Base-by-base conservation (phyloP, 805 yeast genomes). In the Metschnikowia continentalis region DNA sequence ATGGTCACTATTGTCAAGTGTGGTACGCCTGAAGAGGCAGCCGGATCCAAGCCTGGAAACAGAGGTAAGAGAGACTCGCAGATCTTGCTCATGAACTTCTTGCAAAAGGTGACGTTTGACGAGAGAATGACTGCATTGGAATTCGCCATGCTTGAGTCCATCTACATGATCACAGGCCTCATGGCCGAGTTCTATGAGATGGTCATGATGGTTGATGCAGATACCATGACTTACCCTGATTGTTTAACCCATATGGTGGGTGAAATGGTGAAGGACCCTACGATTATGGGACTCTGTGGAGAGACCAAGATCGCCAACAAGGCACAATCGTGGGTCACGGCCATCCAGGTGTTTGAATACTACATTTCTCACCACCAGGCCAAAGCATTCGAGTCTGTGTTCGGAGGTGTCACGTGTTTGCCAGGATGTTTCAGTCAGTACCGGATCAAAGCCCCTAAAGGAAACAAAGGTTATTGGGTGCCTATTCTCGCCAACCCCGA, bases 11-110 rank as follows among this genome's bases (percentile, higher is more conserved):
- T 91, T 60, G 95, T 88, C 32, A 90, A 90, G 66, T 87, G 95
- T 69, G 97, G 97, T 53, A 85, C 96, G 0, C 89, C 90, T 11
- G 83, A 76, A 20, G 96, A 90, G 66, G 83, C 81, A 32, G 76
- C 78, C 13, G 75, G 84, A 3, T 65, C 77, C 19, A 74, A 74
- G 63, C 96, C 96, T 4, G 97, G 97, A 58, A 90, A 90, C 67
- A 84, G 97, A 76, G 97, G 97, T 70, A 90, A 90, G 68, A 87
- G 97, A 72, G 97, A 90, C 65, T 88, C 97, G 20, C 97, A 90
- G 67, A 84, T 90, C 53, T 84, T 90, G 54, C 74, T 90, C 60
- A 90, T 90, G 97, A 84, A 92, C 0, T 90, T 90, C 68, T 76
- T 90, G 62, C 96, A 90, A 69, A 85, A 83, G 60, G 79, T 90